Conservation (phyloP, 495 filamentous ascomycete species). For the Hypoxylon subgilvum region DNA sequence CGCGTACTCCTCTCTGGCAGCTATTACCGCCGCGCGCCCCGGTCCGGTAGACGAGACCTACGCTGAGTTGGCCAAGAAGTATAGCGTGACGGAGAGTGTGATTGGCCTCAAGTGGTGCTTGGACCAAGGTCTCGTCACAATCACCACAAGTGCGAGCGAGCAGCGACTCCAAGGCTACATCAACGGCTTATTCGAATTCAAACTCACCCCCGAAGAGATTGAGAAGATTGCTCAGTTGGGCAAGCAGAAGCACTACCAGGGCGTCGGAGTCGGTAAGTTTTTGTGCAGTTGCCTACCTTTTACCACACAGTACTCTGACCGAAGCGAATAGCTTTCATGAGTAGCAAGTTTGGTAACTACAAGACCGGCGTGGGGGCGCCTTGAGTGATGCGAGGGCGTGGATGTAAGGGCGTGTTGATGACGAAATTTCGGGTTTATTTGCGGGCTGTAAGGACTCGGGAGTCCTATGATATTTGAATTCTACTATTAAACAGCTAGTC, state of each 20-base stretch:
- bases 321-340: neutral
- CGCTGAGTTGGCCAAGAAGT: conserved; percentile 70
- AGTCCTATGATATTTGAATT: too few species aligned
- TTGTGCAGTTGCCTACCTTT: neutral
- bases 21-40: conserved; percentile 65
- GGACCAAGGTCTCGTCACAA: conserved; percentile 72
- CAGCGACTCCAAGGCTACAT: conserved; percentile 70
- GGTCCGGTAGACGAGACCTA: conserved; percentile 73
- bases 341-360: neutral
- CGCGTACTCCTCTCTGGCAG: conserved; percentile 72
- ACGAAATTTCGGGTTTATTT: too few species aligned
- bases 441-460: too few species aligned
- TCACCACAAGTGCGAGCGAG: conserved; percentile 80
- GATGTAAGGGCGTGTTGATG: too few species aligned
- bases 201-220: conserved; percentile 73
- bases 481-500: too few species aligned
- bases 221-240: conserved; percentile 66
- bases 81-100: conserved; percentile 73
- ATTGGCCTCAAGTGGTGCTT: conserved; percentile 76
- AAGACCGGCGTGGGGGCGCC: neutral
- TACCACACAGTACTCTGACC: too few species aligned
- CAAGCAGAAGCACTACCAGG: conserved; percentile 68
- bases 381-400: too few species aligned
- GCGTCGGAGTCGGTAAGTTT: conserved; percentile 13
- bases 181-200: conserved; percentile 63